A percentile compares a stretch with the other conserved stretches of the same genome.
These are phyloP conservation scores for Fusarium virguliforme DNA, from an alignment of 2,329 filamentous ascomycete genomes.

Conservation along the genomic window DNA sequence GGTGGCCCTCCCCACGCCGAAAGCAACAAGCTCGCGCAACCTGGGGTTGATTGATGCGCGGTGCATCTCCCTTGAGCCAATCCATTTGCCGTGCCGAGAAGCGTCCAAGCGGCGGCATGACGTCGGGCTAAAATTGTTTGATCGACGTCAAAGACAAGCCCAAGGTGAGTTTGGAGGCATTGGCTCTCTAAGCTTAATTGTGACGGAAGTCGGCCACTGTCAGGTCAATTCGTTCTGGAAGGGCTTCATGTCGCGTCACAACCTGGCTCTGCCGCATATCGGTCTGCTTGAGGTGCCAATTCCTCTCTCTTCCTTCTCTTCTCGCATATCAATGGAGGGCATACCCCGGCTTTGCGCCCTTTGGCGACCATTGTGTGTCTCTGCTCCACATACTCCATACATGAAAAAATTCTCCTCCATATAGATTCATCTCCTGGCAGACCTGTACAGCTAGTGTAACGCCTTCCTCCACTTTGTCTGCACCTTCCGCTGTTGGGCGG, in stretches of 20 bases:
- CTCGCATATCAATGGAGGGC: background rate
- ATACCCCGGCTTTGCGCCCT: background rate
- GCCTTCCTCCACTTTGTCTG: constrained; percentile 4
- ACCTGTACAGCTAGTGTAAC: background rate
- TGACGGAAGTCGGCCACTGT: background rate
- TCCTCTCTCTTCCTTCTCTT: background rate
- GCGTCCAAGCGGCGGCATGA: constrained; percentile 10
- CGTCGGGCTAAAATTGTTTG: background rate
- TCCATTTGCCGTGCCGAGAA: constrained; percentile 1
- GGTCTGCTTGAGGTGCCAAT: background rate
- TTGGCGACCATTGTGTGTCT: background rate
- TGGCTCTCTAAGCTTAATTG: constrained; percentile 2
- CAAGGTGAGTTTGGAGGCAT: background rate
- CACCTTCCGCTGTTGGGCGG: constrained; percentile 10
- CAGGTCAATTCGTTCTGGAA: background rate
- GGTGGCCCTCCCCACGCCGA: background rate
- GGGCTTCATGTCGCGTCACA: background rate
- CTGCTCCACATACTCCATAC: constrained; percentile 32
- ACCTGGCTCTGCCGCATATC: background rate
- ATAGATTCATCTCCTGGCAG: constrained; percentile 14
- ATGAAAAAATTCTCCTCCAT: constrained; percentile 30
- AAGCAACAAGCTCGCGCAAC: background rate
- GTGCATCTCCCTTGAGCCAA: constrained; percentile 1
- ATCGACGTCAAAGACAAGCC: constrained; percentile 4
- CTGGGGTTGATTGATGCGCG: background rate